Evolutionary conservation across 1,284 basidiomycete genomes (phyloP).

Genomic region (Fomitopsis schrenkii): DNA sequence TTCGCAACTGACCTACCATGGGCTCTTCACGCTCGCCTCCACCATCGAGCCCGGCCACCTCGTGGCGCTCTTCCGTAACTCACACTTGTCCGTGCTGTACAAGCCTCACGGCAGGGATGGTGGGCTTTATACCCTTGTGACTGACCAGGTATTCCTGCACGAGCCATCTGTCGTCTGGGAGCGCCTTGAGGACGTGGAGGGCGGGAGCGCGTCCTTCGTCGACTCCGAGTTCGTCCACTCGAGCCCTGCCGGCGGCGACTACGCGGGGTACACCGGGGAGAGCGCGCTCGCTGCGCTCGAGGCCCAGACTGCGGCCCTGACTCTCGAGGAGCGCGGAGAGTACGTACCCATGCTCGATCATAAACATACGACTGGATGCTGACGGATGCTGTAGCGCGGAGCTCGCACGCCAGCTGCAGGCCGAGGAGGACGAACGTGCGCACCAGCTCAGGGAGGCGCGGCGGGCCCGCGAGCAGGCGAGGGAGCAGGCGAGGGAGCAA

Average conservation of each 20-base stretch:
- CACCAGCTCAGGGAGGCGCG: conserved; percentile 32
- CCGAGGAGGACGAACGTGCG: conserved; percentile 62
- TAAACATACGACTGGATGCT: not conserved
- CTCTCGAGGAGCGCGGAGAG: conserved; percentile 48
- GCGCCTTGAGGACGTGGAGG: conserved; percentile 83
- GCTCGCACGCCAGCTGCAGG: conserved; percentile 69
- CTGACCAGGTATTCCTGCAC: conserved; percentile 75
- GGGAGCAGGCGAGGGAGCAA: conserved; percentile 27
- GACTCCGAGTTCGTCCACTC: conserved; percentile 64
- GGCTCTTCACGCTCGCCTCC: conserved; percentile 65
- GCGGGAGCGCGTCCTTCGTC: conserved; percentile 69
- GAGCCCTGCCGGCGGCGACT: conserved; percentile 73
- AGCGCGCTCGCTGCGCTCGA: conserved; percentile 39
- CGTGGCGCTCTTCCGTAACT: conserved; percentile 83
- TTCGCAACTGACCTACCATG: conserved; percentile 86
- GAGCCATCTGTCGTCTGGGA: conserved; percentile 87
- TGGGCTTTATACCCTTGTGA: conserved; percentile 75
- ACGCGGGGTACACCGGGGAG: conserved; percentile 70
- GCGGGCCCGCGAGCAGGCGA: conserved; percentile 29
- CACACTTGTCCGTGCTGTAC: conserved; percentile 86
- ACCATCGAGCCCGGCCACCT: conserved; percentile 52
- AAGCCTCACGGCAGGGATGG: conserved; percentile 44
- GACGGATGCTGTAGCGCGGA: conserved; percentile 38
- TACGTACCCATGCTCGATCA: conserved; percentile 27
- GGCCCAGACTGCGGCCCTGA: conserved; percentile 24